Conservation (phyloP, 495 filamentous ascomycete genomes). For the Hypoxylon lenormandii region DNA sequence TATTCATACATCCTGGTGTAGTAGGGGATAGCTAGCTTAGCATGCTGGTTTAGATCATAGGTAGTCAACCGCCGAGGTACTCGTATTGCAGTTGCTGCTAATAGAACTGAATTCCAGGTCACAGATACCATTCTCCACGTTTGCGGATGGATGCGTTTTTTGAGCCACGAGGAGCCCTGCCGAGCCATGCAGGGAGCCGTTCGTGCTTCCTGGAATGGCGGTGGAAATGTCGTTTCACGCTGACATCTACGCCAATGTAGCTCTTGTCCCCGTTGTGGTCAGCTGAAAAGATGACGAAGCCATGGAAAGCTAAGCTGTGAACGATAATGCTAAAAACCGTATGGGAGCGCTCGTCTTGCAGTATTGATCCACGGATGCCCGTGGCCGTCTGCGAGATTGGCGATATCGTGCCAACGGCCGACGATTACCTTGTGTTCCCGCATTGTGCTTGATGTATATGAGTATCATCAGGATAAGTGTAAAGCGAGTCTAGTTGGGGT, state of each 20-base stretch:
- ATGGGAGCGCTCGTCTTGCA: constrained; percentile 10
- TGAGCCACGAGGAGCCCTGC: constrained; percentile 30
- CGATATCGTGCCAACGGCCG: constrained; percentile 38
- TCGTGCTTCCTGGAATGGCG: constrained; percentile 45
- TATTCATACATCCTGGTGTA: constrained; percentile 4
- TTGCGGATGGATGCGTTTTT: constrained; percentile 34
- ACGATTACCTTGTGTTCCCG: constrained; percentile 28
- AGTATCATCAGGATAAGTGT: constrained; percentile 1
- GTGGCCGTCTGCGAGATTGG: constrained; percentile 50
- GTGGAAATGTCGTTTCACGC: constrained; percentile 42
- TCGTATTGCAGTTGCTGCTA: constrained; percentile 21
- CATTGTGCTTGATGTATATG: constrained; percentile 10
- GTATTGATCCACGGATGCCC: constrained; percentile 14
- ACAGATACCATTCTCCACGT: constrained; percentile 25
- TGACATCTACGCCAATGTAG: constrained; percentile 31
- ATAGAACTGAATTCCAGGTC: constrained; percentile 13
- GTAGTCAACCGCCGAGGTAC: constrained; percentile 15
- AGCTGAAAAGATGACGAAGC: constrained; percentile 4
- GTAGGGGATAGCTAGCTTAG: constrained; percentile 16
- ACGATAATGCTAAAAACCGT: constrained; percentile 1
- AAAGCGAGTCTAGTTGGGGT: background rate
- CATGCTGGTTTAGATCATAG: constrained; percentile 5
- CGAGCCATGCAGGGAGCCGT: constrained; percentile 43
- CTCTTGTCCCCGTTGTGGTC: constrained; percentile 1
- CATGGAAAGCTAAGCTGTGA: constrained; percentile 3